Percentiles rank a stretch among this genome's conserved stretches.
phyloP scores from a whole-genome alignment of 768 basidiomycete genomes.

The Phaeotremella skinneri region DNA sequence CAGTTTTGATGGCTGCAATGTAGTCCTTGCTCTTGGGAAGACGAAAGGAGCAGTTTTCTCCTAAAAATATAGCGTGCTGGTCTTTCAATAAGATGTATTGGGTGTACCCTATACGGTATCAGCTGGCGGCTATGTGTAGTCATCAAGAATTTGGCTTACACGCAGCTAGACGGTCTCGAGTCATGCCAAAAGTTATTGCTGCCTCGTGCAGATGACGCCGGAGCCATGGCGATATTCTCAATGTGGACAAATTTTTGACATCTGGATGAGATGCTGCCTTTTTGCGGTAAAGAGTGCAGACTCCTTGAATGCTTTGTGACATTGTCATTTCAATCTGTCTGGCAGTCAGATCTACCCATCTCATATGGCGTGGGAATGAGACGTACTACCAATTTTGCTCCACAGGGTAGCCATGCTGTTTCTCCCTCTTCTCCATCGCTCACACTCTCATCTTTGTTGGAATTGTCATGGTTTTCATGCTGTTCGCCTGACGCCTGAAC shows the following conservation, averaged over 20 bases:
- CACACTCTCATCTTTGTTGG: too few relatives aligned
- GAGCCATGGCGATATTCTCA: constrained; percentile 7
- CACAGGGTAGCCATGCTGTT: too few relatives aligned
- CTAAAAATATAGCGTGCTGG: background rate
- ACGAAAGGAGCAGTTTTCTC: constrained; percentile 4
- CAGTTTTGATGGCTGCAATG: background rate
- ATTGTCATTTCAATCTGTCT: constrained; percentile 9
- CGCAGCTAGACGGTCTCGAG: background rate
- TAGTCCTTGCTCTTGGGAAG: background rate
- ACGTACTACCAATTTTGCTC: too few relatives aligned
- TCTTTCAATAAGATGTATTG: background rate
- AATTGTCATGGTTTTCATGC: too few relatives aligned
- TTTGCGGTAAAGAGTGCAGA: background rate
- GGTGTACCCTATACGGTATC: background rate
- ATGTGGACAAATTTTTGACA: background rate
- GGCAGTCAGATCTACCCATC: too few relatives aligned
- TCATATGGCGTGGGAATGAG: too few relatives aligned
- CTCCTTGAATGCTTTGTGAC: background rate
- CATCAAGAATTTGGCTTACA: constrained; percentile 7
- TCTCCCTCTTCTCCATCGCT: too few relatives aligned
- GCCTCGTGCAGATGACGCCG: constrained; percentile 11
- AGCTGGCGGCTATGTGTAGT: background rate
- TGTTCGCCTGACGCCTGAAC: too few relatives aligned
- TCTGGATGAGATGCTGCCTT: background rate
- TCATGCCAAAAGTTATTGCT: constrained; percentile 8